These are phyloP conservation scores for Glarea lozoyensis DNA, from an alignment of 495 filamentous ascomycete species.

Conservation along the genomic window DNA sequence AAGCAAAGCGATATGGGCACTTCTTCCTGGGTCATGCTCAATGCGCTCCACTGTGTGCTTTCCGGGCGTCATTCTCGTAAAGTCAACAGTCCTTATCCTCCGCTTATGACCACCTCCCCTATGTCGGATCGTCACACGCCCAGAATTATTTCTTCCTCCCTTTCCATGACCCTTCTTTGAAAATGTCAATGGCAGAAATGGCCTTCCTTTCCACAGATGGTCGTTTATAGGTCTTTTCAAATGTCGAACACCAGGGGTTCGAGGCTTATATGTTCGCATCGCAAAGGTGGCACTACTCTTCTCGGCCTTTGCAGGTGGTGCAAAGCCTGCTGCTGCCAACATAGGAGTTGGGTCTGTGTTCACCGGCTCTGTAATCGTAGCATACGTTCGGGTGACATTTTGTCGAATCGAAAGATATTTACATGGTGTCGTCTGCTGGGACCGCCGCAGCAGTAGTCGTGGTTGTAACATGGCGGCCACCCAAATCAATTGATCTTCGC, in stretches of 20 bases:
- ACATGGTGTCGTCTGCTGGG: constrained; percentile 32
- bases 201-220: constrained; percentile 89
- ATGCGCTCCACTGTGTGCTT: constrained; percentile 85
- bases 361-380: constrained; percentile 37
- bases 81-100: constrained; percentile 86
- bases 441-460: constrained; percentile 44
- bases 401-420: constrained; percentile 34
- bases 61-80: constrained; percentile 63
- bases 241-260: constrained; percentile 90
- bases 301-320: constrained; percentile 16
- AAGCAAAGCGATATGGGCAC: constrained; percentile 84
- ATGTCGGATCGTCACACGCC: constrained; percentile 79
- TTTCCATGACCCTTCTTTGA: constrained; percentile 85
- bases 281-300: constrained; percentile 25
- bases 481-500: constrained; percentile 17
- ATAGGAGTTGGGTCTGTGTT: constrained; percentile 8
- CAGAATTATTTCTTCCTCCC: constrained; percentile 84
- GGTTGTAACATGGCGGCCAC: constrained; percentile 52
- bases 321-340: constrained; percentile 27
- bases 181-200: constrained; percentile 73
- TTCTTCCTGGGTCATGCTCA: constrained; percentile 90
- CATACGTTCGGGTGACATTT: constrained; percentile 41
- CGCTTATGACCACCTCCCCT: constrained; percentile 84
- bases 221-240: constrained; percentile 87
- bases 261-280: constrained; percentile 84